Evolutionary conservation across 192 early-diverging fungal species (phyloP).

Genomic region (Pilobolus umbonatus): DNA sequence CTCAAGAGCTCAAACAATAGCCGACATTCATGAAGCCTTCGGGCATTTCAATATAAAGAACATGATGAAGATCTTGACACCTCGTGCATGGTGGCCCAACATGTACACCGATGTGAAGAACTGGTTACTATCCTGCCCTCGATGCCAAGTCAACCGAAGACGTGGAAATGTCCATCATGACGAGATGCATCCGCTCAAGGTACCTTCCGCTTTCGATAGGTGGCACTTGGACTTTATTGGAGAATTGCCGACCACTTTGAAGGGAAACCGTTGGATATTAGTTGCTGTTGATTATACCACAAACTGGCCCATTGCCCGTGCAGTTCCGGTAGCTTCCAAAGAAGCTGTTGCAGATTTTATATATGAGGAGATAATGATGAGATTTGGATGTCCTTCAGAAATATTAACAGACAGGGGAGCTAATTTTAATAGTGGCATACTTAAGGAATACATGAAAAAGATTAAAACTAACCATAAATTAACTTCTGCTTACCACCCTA

Average conservation of each 20-base stretch:
- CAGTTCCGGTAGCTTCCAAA: slow-evolving; percentile 16
- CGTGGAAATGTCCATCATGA: neutral
- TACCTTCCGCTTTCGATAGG: slow-evolving; percentile 1
- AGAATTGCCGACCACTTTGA: neutral
- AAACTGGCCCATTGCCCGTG: slow-evolving; percentile 27
- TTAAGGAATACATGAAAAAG: neutral
- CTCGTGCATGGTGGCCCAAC: slow-evolving; percentile 5
- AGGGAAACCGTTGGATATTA: slow-evolving; percentile 20
- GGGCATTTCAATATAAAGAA: neutral
- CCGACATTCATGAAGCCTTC: neutral
- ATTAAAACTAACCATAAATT: slow-evolving; percentile 8
- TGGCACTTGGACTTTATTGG: slow-evolving; percentile 23
- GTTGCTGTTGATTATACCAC: slow-evolving; percentile 30
- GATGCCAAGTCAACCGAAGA: neutral
- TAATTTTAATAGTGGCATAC: slow-evolving; percentile 9
- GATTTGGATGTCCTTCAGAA: slow-evolving; percentile 18
- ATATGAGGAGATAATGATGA: slow-evolving; percentile 22
- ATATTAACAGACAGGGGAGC: slow-evolving; percentile 19
- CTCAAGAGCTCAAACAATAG: neutral
- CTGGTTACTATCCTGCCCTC: slow-evolving; percentile 2
- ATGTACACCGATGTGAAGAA: neutral
- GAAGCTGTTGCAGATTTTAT: slow-evolving; percentile 18
- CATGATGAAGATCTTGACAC: neutral
- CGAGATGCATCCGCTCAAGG: slow-evolving; percentile 1
- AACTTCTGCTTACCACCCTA: slow-evolving; percentile 20